phyloP scores from a whole-genome alignment of 2,329 filamentous ascomycete species.

The Alternaria arbusti region DNA sequence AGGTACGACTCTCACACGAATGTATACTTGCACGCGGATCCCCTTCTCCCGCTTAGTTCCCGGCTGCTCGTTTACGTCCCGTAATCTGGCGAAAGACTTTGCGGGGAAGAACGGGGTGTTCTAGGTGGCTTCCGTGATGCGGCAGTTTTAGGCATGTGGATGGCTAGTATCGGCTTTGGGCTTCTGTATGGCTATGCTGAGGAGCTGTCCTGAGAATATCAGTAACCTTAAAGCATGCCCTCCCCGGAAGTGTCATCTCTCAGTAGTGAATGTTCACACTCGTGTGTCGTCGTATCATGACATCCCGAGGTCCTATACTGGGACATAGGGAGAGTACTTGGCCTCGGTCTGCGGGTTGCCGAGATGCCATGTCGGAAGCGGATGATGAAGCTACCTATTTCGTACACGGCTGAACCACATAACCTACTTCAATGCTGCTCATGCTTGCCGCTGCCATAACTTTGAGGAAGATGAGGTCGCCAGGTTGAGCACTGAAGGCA shows the following conservation, averaged over 20 bases:
- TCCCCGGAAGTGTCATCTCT: neutral
- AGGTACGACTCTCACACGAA: constrained; percentile 15
- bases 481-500: neutral
- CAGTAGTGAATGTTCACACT: neutral
- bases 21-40: constrained; percentile 3
- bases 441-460: neutral
- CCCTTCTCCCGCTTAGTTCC: constrained; percentile 3
- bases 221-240: neutral
- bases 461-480: neutral
- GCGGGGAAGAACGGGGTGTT: constrained; percentile 8
- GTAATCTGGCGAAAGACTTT: constrained; percentile 1
- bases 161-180: constrained; percentile 8
- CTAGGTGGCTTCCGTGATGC: neutral
- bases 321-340: neutral
- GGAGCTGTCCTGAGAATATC: neutral
- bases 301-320: neutral
- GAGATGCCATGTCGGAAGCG: neutral
- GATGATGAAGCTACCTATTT: neutral
- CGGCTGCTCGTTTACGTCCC: neutral
- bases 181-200: neutral
- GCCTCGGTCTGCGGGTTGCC: neutral
- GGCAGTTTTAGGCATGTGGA: neutral
- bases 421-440: neutral
- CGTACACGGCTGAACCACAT: too few species aligned
- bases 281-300: neutral